Evolutionary conservation across 495 filamentous ascomycete genomes (phyloP), one percentile per base, ranked within the genome.

Genomic region (Xylaria telfairii): DNA sequence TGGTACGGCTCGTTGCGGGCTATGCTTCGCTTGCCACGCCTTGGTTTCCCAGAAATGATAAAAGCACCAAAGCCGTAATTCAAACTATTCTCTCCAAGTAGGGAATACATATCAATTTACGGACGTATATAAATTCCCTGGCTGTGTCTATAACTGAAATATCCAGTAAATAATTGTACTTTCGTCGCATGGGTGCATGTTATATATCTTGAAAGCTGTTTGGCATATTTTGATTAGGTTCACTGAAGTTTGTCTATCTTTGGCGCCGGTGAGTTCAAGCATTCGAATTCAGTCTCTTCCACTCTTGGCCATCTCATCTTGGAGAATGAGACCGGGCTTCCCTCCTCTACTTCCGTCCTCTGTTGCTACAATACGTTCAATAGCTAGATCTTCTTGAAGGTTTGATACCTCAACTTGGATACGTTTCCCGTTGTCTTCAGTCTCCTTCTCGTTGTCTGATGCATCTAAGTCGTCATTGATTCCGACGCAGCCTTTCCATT

Each of bases 281-380:
- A 2, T 37, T 34, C 1, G 17, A 37, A 24, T 17, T 42, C 21
- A 62, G 21, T n/a, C 34, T 30, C 9, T 26, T 42, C 68, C 47
- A 69, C 65, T 64, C 76, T 80, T 86, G 9, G 49, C 76, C 74
- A 88, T 65, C 72, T 87, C 87, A 1, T 86, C 83, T n/a, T 79
- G 80, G 69, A 92, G 77, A 26, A 85, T 75, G 68, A 91, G 78
- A 3, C 88, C 87, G 54, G 81, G 83, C 32, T 72, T 71, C 3
- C 91, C 90, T 0, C 88, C 88, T 67, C 91, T 77, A 76, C 86
- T 91, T 46, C 90, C 91, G 81, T 96, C 94, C 71, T 89, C 84
- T 4, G 87, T 90, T 63, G 84, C 77, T 44, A 83, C 76, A 12
- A 71, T 30, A 41, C 39, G 74, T 62, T 73, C 53, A n/a, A 65